Percentiles rank a stretch among this genome's conserved stretches.
These are phyloP conservation scores for Saksenaea vasiformis DNA, from an alignment of 371 early-diverging fungal species.

Conservation along the genomic window DNA sequence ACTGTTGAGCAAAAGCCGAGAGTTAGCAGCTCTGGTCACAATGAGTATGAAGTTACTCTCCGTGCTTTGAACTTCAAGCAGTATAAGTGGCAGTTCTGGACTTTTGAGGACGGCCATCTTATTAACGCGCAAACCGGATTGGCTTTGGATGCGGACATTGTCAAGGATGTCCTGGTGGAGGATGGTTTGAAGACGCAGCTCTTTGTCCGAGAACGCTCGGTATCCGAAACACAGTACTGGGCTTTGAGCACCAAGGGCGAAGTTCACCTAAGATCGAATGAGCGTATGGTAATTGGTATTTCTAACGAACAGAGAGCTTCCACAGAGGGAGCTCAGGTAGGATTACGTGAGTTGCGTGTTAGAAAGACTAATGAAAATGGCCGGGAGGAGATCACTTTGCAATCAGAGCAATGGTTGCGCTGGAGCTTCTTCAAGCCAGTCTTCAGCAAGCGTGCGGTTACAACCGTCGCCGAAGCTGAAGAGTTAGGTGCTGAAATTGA, in stretches of 20 bases:
- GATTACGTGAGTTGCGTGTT: slow-evolving; percentile 29
- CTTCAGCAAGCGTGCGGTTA: slow-evolving; percentile 28
- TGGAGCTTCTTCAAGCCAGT: slow-evolving; percentile 49
- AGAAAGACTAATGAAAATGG: slow-evolving; percentile 24
- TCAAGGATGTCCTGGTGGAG: slow-evolving; percentile 33
- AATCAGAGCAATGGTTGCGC: slow-evolving; percentile 41
- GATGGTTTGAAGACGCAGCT: slow-evolving; percentile 34
- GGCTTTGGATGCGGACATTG: slow-evolving; percentile 38
- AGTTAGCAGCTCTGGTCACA: slow-evolving; percentile 15
- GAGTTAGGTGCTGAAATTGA: slow-evolving; percentile 21
- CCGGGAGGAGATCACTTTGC: slow-evolving; percentile 23
- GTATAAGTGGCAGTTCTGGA: slow-evolving; percentile 56
- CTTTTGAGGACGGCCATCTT: slow-evolving; percentile 50
- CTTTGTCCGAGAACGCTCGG: slow-evolving; percentile 25
- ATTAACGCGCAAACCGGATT: slow-evolving; percentile 58
- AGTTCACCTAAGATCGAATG: slow-evolving; percentile 40
- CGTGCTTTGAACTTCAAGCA: slow-evolving; percentile 43
- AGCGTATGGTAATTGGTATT: slow-evolving; percentile 37
- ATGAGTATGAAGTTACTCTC: slow-evolving; percentile 30
- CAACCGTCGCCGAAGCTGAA: slow-evolving; percentile 7
- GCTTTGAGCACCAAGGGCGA: slow-evolving; percentile 42
- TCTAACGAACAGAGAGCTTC: slow-evolving; percentile 23
- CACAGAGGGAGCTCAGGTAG: slow-evolving; percentile 39
- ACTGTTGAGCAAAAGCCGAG: slow-evolving; percentile 34
- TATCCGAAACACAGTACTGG: slow-evolving; percentile 45